Evolutionary conservation across 257 asterid species (phyloP), one percentile per base, ranked within the genome.

Genomic region (Haberlea rhodopensis): DNA sequence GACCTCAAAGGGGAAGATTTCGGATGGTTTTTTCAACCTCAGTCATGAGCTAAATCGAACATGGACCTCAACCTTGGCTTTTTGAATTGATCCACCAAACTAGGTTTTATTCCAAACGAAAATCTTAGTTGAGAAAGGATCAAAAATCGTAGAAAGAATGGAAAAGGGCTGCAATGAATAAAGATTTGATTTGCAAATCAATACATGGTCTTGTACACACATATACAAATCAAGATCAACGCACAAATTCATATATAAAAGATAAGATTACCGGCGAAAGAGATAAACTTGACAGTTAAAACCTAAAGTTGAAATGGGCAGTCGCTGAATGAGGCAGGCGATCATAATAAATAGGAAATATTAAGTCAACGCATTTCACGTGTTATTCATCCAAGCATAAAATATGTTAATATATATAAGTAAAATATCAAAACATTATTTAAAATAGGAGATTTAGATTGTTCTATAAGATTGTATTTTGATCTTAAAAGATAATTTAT

Each of bases 21-120:
- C 6, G 49, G 53, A 49, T 15, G 18, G n/a, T 26, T 54, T n/a
- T 16, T 19, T 79, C 73, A 80, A 45, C 86, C 86, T 61, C 86
- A 62, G 22, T 80, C 86, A 46, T 80, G 77, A 49, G 86, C 86
- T 63, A 81, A 60, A 57, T 72, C 55, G 75, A 57, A 66, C 81
- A 75, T 72, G 53, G 76, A 55, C 58, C 70, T 66, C 79, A 52
- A 62, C 19, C 51, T 75, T 34, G 78, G 83, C 73, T 67, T 72
- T 21, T 53, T 56, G 71, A 54, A 45, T 64, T 72, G 64, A 64
- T 70, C 81, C n/a, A n/a, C n/a, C n/a, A n/a, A n/a, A n/a, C n/a
- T n/a, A 76, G 72, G 15, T 31, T 66, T 53, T 37, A n/a, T n/a
- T n/a, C n/a, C n/a, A n/a, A n/a, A n/a, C n/a, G n/a, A n/a, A n/a